Evolutionary conservation across 176 grass and related monocot genomes (phyloP).

Genomic region (Zoysia japonica): DNA sequence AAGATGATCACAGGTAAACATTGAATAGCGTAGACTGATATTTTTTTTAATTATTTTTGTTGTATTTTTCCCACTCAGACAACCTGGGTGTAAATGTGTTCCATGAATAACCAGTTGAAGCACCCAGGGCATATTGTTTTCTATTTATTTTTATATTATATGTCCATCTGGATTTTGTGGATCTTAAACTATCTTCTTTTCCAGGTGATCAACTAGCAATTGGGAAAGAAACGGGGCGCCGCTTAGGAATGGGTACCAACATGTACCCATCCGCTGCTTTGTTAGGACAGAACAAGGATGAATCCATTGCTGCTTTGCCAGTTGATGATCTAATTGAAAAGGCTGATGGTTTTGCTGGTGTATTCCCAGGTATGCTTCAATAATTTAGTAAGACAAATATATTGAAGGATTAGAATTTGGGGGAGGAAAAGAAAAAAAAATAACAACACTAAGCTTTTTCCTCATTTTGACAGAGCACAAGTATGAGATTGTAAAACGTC

Average conservation of each 20-base stretch:
- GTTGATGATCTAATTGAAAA: slow-evolving; percentile 43
- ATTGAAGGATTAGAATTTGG: no score
- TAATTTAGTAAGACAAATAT: not conserved
- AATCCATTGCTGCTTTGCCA: slow-evolving; percentile 36
- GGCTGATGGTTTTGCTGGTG: slow-evolving; percentile 43
- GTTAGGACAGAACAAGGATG: slow-evolving; percentile 35
- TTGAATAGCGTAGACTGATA: no score
- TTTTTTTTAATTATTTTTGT: no score
- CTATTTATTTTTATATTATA: no score
- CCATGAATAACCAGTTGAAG: no score
- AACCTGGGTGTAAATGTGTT: no score
- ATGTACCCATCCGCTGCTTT: slow-evolving; percentile 43
- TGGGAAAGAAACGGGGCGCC: slow-evolving; percentile 32
- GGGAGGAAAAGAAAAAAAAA: no score
- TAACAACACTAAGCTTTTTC: no score
- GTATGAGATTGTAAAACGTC: slow-evolving; percentile 40
- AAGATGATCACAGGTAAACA: slow-evolving; percentile 78
- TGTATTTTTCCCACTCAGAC: no score
- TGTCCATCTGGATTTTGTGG: no score
- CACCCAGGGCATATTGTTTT: no score
- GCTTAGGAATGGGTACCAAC: slow-evolving; percentile 42
- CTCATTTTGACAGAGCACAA: slow-evolving; percentile 43
- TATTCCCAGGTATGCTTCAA: slow-evolving; percentile 30
- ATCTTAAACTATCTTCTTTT: not conserved
- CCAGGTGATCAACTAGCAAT: slow-evolving; percentile 65